Conservation (phyloP, 2,329 filamentous ascomycete species). For the Didymella pomorum region DNA sequence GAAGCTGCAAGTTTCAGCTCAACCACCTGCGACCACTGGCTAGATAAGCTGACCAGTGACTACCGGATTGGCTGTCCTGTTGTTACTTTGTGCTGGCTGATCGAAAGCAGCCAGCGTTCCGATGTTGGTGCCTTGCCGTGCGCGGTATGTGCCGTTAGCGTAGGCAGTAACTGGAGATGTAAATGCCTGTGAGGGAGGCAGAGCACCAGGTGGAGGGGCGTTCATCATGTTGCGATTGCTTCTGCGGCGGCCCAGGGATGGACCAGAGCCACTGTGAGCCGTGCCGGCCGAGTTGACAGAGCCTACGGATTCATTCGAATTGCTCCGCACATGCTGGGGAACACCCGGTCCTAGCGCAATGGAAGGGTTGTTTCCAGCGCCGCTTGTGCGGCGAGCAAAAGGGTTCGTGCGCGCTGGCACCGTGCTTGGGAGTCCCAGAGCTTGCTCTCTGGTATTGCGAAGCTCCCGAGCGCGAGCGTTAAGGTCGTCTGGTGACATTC, state of each 20-base stretch:
- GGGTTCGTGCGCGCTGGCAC: constrained; percentile 48
- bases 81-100: constrained; percentile 36
- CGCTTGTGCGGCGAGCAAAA: constrained; percentile 44
- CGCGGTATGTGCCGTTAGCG: constrained; percentile 40
- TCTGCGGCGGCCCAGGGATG: constrained; percentile 43
- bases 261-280: constrained; percentile 37
- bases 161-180: constrained; percentile 37
- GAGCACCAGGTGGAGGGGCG: constrained; percentile 32
- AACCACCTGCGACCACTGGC: not conserved
- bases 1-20: not conserved
- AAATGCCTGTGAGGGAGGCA: constrained; percentile 39
- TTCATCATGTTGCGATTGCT: constrained; percentile 48
- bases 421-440: constrained; percentile 38
- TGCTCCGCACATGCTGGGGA: constrained; percentile 40
- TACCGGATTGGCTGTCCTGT: constrained; percentile 41
- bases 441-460: constrained; percentile 46
- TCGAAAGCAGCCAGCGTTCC: constrained; percentile 35
- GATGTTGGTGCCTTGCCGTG: constrained; percentile 34
- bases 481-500: constrained; percentile 47
- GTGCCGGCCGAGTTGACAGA: constrained; percentile 44
- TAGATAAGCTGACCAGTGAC: constrained; percentile 46
- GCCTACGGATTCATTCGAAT: constrained; percentile 45
- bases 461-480: constrained; percentile 47
- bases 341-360: constrained; percentile 21
- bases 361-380: constrained; percentile 29